A percentile compares a stretch with the other conserved stretches of the same genome.
phyloP scores from a whole-genome alignment of 345 rosid genomes.

The Citrus sinensis region DNA sequence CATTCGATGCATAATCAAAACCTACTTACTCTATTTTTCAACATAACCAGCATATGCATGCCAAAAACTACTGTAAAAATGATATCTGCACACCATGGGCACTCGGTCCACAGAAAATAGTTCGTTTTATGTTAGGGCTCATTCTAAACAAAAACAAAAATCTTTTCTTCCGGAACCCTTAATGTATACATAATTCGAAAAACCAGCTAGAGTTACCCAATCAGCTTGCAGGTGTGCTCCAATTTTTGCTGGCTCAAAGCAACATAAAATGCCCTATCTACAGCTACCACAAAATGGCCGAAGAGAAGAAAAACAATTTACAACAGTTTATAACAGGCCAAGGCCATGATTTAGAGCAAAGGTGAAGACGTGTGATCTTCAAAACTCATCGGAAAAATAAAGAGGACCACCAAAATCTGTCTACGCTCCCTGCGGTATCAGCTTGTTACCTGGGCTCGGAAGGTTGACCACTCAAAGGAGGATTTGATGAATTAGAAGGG shows the following conservation, averaged over 20 bases:
- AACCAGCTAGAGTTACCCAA: background rate
- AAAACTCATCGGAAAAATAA: background rate
- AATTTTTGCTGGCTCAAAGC: constrained; percentile 8
- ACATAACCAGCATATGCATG: too few species aligned
- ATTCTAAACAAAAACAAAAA: background rate
- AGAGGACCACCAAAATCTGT: constrained; percentile 4
- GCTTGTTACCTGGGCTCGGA: constrained; percentile 36
- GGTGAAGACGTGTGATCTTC: background rate
- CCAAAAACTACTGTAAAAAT: too few species aligned
- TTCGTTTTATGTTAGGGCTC: background rate
- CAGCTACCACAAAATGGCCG: background rate
- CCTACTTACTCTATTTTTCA: too few species aligned
- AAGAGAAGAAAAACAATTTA: constrained; percentile 12
- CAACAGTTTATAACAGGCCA: constrained; percentile 21
- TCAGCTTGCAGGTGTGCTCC: background rate
- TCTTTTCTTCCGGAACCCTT: background rate
- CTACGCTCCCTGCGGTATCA: background rate
- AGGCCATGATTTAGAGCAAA: constrained; percentile 10
- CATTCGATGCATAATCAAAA: too few species aligned
- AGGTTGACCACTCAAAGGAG: constrained; percentile 36
- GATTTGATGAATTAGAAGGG: constrained; percentile 48
- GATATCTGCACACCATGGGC: background rate
- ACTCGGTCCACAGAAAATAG: background rate
- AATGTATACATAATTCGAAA: background rate
- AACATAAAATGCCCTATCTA: constrained; percentile 6